phyloP scores from a whole-genome alignment of 2,329 filamentous ascomycete genomes.

The Mariannaea sp. region DNA sequence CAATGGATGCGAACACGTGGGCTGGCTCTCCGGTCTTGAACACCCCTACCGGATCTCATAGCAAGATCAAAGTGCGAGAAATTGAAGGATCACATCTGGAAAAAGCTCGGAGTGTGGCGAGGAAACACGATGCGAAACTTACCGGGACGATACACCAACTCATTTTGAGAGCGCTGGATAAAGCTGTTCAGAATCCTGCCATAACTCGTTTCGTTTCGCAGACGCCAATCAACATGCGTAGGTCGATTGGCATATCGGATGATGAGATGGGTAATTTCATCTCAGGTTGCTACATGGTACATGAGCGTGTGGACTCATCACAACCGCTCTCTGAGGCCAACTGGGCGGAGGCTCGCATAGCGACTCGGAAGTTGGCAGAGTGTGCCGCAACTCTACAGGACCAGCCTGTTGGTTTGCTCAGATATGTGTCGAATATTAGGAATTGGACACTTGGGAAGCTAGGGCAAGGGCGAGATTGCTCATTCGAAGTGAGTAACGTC shows the following conservation, averaged over 20 bases:
- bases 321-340: slow-evolving; percentile 25
- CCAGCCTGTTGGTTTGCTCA: slow-evolving; percentile 27
- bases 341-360: slow-evolving; percentile 25
- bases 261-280: slow-evolving; percentile 24
- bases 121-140: slow-evolving; percentile 29
- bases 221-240: slow-evolving; percentile 34
- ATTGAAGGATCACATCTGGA: slow-evolving; percentile 18
- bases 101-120: slow-evolving; percentile 16
- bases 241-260: slow-evolving; percentile 25
- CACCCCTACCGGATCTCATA: slow-evolving; percentile 16
- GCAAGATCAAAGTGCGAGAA: slow-evolving; percentile 24
- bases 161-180: slow-evolving; percentile 31
- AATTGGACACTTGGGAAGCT: slow-evolving; percentile 31
- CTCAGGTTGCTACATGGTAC: slow-evolving; percentile 24
- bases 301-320: slow-evolving; percentile 10
- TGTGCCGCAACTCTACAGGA: slow-evolving; percentile 23
- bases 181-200: slow-evolving; percentile 16
- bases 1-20: slow-evolving; percentile 28
- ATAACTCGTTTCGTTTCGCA: slow-evolving; percentile 34
- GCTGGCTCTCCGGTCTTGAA: slow-evolving; percentile 23
- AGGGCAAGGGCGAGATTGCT: slow-evolving; percentile 29
- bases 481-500: slow-evolving; percentile 34
- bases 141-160: slow-evolving; percentile 29
- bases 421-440: slow-evolving; percentile 30
- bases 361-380: slow-evolving; percentile 23